phyloP scores from a whole-genome alignment of 176 grass and related monocot species.

The Triticum aestivum region IWGSC_CS_RefSeq_v2.1 NC_057805.1:308784425-308784924 shows the following conservation, averaged over 20 bases:
- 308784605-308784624: not conserved
- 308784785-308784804: not conserved
- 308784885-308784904: too few species aligned
- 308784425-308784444: not conserved
- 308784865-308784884: too few species aligned
- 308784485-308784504: conserved; percentile 35
- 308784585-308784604: not conserved
- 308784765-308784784: not conserved
- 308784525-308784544: too few species aligned
- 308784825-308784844: not conserved
- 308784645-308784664: not conserved
- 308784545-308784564: not conserved
- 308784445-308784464: not conserved
- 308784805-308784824: too few species aligned
- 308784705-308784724: not conserved
- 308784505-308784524: not conserved
- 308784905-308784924: too few species aligned
- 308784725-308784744: not conserved
- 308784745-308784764: not conserved
- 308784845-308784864: not conserved
- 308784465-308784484: conserved; percentile 36
- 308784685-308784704: conserved; percentile 35
- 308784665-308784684: conserved; percentile 13
- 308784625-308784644: not conserved
- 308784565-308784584: conserved; percentile 15